Evolutionary conservation across 2,329 filamentous ascomycete species (phyloP).

Genomic region (Alternaria brassicicola): DNA sequence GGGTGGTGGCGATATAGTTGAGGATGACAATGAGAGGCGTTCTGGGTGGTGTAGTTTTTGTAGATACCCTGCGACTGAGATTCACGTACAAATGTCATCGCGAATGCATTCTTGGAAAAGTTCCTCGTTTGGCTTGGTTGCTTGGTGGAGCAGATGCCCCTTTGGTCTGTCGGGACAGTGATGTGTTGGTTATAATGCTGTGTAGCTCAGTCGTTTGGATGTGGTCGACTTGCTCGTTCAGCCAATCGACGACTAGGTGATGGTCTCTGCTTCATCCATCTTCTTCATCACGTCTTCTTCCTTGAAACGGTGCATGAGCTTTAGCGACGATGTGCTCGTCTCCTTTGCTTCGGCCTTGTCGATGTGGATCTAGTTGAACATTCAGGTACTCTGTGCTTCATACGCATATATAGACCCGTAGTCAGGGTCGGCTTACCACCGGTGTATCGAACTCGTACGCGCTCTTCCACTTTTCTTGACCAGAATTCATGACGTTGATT

Average conservation of each 20-base stretch:
- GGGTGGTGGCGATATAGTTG: not conserved
- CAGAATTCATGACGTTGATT: constrained; percentile 70
- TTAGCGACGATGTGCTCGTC: constrained; percentile 64
- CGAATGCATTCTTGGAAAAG: no score
- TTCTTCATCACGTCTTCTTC: constrained; percentile 68
- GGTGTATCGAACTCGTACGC: constrained; percentile 83
- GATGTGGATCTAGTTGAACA: constrained; percentile 61
- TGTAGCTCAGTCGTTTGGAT: no score
- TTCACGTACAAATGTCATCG: not conserved
- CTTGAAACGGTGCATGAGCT: constrained; percentile 80
- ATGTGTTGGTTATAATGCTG: no score
- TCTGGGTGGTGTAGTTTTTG: not conserved
- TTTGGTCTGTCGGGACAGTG: no score
- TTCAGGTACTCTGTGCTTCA: constrained; percentile 29
- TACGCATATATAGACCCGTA: not conserved
- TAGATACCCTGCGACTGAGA: not conserved
- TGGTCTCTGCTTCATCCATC: constrained; percentile 63
- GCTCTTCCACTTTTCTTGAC: constrained; percentile 69
- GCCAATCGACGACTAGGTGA: no score
- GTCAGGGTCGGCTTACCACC: constrained; percentile 61
- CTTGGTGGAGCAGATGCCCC: no score
- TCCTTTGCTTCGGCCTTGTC: constrained; percentile 59
- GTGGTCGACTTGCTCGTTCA: no score
- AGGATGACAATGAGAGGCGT: not conserved
- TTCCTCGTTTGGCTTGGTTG: no score